These are phyloP conservation scores for Apiospora rasikravindrae DNA, from an alignment of 2,329 filamentous ascomycete species.

Conservation along the genomic window DNA sequence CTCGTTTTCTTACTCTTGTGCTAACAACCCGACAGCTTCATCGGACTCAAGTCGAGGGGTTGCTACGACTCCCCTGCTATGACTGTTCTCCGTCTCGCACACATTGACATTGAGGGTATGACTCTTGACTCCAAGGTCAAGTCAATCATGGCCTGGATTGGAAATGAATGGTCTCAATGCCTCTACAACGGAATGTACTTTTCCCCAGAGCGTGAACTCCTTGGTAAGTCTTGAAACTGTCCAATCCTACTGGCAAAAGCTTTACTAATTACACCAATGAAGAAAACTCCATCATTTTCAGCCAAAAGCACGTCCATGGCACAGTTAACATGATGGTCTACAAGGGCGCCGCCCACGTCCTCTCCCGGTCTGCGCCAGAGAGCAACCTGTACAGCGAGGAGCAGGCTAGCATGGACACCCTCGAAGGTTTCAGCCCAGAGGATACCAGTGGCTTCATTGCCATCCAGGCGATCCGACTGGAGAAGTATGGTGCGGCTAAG, in stretches of 20 bases:
- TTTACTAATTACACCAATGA: background rate
- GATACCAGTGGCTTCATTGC: constrained; percentile 57
- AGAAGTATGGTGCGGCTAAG: constrained; percentile 57
- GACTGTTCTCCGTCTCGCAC: constrained; percentile 19
- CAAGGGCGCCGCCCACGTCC: constrained; percentile 50
- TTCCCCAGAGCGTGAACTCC: constrained; percentile 58
- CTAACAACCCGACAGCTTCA: background rate
- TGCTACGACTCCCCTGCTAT: constrained; percentile 61
- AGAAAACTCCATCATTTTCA: constrained; percentile 64
- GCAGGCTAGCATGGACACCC: constrained; percentile 56
- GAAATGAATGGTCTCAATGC: constrained; percentile 47
- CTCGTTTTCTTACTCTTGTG: background rate
- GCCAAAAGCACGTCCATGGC: constrained; percentile 57
- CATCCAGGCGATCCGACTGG: constrained; percentile 70
- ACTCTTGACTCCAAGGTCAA: constrained; percentile 61
- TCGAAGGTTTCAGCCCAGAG: constrained; percentile 47
- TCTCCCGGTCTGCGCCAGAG: constrained; percentile 46
- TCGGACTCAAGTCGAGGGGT: constrained; percentile 41
- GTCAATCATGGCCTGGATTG: background rate
- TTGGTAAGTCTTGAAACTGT: constrained; percentile 11
- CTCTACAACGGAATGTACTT: constrained; percentile 52
- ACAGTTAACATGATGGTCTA: constrained; percentile 44
- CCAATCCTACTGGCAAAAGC: constrained; percentile 38
- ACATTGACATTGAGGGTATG: constrained; percentile 58
- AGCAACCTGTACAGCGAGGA: constrained; percentile 58